These are phyloP conservation scores for Geum urbanum DNA, from an alignment of 306 rosid genomes.

Conservation along the genomic window DNA sequence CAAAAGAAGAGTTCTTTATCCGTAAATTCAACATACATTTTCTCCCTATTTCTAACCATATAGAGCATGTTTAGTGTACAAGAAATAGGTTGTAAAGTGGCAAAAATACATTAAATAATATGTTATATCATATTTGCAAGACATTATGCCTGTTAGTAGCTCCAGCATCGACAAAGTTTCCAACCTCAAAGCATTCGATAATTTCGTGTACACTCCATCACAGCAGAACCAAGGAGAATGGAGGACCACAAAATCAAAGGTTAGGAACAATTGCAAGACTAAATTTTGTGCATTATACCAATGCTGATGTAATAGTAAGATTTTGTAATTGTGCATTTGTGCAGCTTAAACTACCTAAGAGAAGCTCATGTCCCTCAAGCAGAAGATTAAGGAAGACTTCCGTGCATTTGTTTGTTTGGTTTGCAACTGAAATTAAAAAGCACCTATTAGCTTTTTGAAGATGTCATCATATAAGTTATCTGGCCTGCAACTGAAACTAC, in stretches of 20 bases:
- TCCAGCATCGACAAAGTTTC: slow-evolving; percentile 28
- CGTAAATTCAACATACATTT: background rate
- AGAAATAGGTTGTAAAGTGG: background rate
- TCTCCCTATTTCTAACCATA: background rate
- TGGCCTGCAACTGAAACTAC: slow-evolving; percentile 42
- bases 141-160: slow-evolving; percentile 28
- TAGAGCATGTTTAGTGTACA: background rate
- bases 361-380: slow-evolving; percentile 7
- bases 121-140: slow-evolving; percentile 32
- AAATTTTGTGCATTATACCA: slow-evolving; percentile 15
- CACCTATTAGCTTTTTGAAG: background rate
- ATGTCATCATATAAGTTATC: slow-evolving; percentile 12
- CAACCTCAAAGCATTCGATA: slow-evolving; percentile 44
- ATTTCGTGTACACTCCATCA: slow-evolving; percentile 40
- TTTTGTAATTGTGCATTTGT: slow-evolving; percentile 9
- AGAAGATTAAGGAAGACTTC: background rate
- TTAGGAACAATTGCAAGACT: slow-evolving; percentile 10
- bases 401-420: background rate
- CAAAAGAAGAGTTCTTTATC: too few species aligned
- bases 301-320: slow-evolving; percentile 14
- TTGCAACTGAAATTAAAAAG: too few species aligned
- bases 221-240: slow-evolving; percentile 45
- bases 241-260: slow-evolving; percentile 72
- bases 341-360: slow-evolving; percentile 12
- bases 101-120: background rate